Evolutionary conservation across 257 asterid genomes (phyloP), one percentile per base, ranked within the genome.

Genomic region (Handroanthus guayacan): DNA sequence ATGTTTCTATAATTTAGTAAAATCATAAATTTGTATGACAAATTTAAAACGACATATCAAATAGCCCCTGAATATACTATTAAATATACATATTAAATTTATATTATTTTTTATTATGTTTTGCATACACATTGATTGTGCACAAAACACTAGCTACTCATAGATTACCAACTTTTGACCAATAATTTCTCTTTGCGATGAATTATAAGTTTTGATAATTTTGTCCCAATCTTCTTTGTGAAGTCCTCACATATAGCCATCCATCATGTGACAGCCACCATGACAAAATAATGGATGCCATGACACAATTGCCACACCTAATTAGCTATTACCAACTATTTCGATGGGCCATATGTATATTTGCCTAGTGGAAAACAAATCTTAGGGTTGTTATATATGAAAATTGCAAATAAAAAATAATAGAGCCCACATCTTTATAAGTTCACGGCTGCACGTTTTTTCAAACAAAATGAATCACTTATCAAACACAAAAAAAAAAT

Each of bases 261-360:
- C 17, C 56, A 44, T 66, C 39, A 41, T 57, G 41, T 71, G 20
- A 54, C n/a, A 60, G 60, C 36, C 69, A 72, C 37, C 34, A 12
- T 17, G 9, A 18, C 11, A 41, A 20, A 18, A 20, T 18, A 58
- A 25, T 58, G 36, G 69, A 13, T 11, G 44, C 25, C 56, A 41
- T 41, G 57, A 25, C 31, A 10, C 57, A 39, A 13, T 37, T 41
- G 11, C 58, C 56, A 13, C 3, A 38, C 54, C 62, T 50, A 47
- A 8, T 62, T 62, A 17, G 16, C 36, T 14, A 37, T 25, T n/a
- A 14, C 44, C 0, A 9, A 0, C 34, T 8, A 9, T 0, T 51
- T 16, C 11, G 44, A 74, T 50, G 79, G 79, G 10, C 54, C 72
- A 74, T 51, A 10, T 54, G 20, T 36, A 36, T 39, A 69, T 14